These are phyloP conservation scores for Amanita muscaria DNA, from an alignment of 768 basidiomycete genomes.

Conservation along the genomic window DNA sequence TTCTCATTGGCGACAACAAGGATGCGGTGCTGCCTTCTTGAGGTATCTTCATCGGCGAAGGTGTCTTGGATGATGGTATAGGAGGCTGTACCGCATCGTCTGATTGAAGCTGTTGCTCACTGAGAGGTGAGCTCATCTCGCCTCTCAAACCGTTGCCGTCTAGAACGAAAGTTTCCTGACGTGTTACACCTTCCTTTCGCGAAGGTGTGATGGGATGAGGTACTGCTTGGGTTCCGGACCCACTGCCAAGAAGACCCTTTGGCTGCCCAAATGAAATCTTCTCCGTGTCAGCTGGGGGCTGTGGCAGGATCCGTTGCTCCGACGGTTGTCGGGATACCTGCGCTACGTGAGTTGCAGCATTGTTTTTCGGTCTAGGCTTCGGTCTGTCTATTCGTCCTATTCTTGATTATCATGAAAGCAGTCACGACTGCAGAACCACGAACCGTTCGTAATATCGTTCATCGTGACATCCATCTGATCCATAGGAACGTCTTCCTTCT, in stretches of 20 bases:
- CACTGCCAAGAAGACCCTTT: slow-evolving; percentile 20
- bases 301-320: slow-evolving; percentile 2
- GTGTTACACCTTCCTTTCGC: not conserved
- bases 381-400: not conserved
- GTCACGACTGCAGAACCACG: slow-evolving; percentile 6
- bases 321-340: slow-evolving; percentile 5
- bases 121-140: not conserved
- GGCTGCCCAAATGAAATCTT: slow-evolving; percentile 26
- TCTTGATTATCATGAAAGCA: not conserved
- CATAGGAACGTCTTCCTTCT: too few species aligned
- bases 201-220: not conserved
- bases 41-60: slow-evolving; percentile 44
- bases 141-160: not conserved
- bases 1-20: slow-evolving; percentile 32
- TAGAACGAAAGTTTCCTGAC: not conserved
- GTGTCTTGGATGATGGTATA: slow-evolving; percentile 54
- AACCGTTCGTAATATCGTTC: slow-evolving; percentile 41
- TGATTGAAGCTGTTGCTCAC: slow-evolving; percentile 16
- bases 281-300: slow-evolving; percentile 11
- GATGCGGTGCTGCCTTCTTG: slow-evolving; percentile 18
- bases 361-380: not conserved
- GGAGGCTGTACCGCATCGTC: slow-evolving; percentile 16
- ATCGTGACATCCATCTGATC: slow-evolving; percentile 18
- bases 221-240: not conserved
- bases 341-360: not conserved